Conservation (phyloP, 108 stramenopile species). For the Cyclostephanos tholiformis region DNA sequence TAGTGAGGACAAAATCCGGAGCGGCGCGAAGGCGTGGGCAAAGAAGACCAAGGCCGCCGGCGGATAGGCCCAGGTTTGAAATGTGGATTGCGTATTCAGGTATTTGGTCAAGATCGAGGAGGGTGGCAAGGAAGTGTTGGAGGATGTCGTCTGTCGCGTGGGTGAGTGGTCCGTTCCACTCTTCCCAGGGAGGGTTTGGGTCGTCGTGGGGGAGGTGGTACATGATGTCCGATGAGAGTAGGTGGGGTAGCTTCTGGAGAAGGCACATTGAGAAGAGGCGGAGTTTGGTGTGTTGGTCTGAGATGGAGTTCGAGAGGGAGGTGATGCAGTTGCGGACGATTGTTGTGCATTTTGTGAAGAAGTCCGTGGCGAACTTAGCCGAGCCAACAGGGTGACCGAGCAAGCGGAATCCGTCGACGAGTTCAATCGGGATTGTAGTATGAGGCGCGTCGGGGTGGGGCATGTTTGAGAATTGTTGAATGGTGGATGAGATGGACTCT, state of each 20-base stretch:
- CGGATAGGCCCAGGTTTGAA: too few relatives aligned
- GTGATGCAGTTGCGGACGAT: not conserved
- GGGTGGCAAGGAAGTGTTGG: too few relatives aligned
- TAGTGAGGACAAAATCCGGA: too few relatives aligned
- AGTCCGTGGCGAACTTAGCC: not conserved
- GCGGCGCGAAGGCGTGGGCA: too few relatives aligned
- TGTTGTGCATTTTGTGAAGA: not conserved
- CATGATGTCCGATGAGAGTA: not conserved
- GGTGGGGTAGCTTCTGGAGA: not conserved
- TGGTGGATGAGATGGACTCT: not conserved
- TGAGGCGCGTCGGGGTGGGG: not conserved
- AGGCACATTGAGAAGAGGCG: not conserved
- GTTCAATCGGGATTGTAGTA: not conserved
- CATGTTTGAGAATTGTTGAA: not conserved
- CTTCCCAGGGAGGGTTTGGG: not conserved
- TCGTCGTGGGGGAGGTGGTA: not conserved
- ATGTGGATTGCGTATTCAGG: too few relatives aligned
- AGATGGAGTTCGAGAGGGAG: not conserved
- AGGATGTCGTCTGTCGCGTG: too few relatives aligned
- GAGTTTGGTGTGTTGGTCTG: not conserved
- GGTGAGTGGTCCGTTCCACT: too few relatives aligned
- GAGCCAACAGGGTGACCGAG: constrained; percentile 4
- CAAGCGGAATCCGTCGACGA: not conserved
- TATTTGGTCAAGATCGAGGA: too few relatives aligned
- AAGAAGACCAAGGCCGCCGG: too few relatives aligned